A percentile compares a stretch with the other conserved stretches of the same genome.
These are phyloP conservation scores for Dioscorea alata DNA, from an alignment of 106 monocot species.

Conservation along the genomic window DNA sequence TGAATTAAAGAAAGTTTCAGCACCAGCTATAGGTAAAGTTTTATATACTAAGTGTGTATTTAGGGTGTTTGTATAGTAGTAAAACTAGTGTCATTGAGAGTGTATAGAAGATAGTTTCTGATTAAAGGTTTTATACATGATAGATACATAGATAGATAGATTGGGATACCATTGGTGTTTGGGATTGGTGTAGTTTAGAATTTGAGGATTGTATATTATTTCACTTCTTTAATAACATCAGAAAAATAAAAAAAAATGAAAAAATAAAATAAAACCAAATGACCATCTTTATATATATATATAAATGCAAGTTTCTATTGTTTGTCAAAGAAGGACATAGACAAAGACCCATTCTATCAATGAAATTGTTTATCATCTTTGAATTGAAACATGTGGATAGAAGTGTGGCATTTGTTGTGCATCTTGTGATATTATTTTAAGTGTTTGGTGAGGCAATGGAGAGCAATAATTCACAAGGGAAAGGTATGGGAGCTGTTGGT, in stretches of 20 bases:
- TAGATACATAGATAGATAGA: no score
- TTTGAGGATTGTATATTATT: not conserved
- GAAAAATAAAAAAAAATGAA: not conserved
- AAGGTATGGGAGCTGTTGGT: not conserved
- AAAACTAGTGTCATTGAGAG: not conserved
- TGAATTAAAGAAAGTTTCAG: slow-evolving; percentile 6
- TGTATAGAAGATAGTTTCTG: not conserved
- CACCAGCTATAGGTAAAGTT: not conserved
- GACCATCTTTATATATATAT: not conserved
- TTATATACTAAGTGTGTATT: not conserved
- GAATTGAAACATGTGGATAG: not conserved
- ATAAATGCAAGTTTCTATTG: not conserved
- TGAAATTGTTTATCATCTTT: not conserved
- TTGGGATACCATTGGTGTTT: not conserved
- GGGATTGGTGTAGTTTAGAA: not conserved
- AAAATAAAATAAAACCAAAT: no score
- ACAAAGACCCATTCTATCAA: not conserved
- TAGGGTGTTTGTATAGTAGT: not conserved
- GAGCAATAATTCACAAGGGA: not conserved
- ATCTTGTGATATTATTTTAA: not conserved
- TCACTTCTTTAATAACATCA: not conserved
- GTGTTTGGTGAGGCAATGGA: not conserved
- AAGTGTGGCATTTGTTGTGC: not conserved
- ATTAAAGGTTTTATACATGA: not conserved
- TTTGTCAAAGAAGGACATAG: not conserved